phyloP scores from a whole-genome alignment of 2,329 filamentous ascomycete genomes.

The Colletotrichum cereale region DNA sequence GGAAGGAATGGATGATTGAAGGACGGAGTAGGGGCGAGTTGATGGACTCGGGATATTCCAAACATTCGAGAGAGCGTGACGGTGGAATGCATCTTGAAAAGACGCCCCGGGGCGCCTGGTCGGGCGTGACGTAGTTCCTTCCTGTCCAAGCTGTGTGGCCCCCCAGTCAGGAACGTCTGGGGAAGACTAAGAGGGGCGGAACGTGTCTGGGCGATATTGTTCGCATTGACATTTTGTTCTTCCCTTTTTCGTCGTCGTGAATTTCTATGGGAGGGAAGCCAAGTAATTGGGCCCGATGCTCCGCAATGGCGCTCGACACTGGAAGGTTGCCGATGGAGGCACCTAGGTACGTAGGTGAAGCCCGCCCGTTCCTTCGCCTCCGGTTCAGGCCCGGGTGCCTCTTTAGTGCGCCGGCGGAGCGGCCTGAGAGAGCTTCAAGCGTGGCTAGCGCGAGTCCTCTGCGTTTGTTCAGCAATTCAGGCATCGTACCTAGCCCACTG shows the following conservation, averaged over 20 bases:
- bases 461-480: constrained; percentile 2
- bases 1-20: not conserved
- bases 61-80: not conserved
- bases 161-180: constrained; percentile 21
- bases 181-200: constrained; percentile 13
- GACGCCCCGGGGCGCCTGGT: constrained; percentile 3
- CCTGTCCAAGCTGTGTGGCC: not conserved
- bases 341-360: not conserved
- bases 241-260: not conserved
- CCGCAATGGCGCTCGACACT: not conserved
- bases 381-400: constrained; percentile 33
- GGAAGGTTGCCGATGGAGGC: constrained; percentile 10
- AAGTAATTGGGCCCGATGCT: not conserved
- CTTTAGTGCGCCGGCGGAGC: constrained; percentile 11
- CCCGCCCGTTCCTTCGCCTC: constrained; percentile 34
- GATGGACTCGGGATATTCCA: not conserved
- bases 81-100: not conserved
- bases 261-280: not conserved
- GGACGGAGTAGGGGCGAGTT: not conserved
- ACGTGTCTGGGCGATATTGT: not conserved
- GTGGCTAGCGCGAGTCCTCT: constrained; percentile 4
- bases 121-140: constrained; percentile 11
- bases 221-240: not conserved
- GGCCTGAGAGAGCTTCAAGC: constrained; percentile 18
- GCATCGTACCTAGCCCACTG: not conserved